phyloP scores from a whole-genome alignment of 2,329 filamentous ascomycete genomes.

The Ophiocordyceps camponoti-floridani region DNA sequence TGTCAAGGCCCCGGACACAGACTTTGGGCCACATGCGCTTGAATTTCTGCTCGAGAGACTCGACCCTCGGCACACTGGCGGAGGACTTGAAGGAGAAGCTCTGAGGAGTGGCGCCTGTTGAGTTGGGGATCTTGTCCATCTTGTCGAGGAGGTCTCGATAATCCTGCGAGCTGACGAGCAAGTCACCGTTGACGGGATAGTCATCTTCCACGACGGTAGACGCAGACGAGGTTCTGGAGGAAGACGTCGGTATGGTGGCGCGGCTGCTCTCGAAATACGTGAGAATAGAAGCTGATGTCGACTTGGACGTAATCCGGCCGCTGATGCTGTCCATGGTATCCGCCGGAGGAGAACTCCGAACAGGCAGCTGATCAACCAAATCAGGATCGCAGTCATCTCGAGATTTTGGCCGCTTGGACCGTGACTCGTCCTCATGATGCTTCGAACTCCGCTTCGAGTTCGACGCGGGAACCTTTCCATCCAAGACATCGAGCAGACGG shows the following conservation, averaged over 20 bases:
- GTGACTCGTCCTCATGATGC: neutral
- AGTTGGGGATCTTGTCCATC: neutral
- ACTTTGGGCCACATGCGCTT: constrained; percentile 13
- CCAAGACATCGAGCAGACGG: neutral
- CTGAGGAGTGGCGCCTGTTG: no score
- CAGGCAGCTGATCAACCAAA: neutral
- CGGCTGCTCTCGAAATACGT: neutral
- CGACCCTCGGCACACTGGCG: no score
- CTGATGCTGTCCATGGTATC: no score
- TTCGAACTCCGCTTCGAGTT: neutral
- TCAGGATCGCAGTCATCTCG: neutral
- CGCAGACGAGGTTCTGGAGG: neutral
- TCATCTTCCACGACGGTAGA: neutral
- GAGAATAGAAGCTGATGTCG: neutral
- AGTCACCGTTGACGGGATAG: neutral
- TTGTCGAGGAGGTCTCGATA: neutral
- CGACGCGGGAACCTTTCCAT: neutral
- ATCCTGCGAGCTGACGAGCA: neutral
- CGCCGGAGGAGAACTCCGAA: neutral
- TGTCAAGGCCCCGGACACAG: constrained; percentile 13
- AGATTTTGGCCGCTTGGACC: neutral
- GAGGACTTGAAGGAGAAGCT: no score
- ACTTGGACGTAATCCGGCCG: no score
- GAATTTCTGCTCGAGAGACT: constrained; percentile 10
- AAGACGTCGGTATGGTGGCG: neutral